These are phyloP conservation scores for Xylariaceae sp. DNA, from an alignment of 2,329 filamentous ascomycete genomes.

Conservation along the genomic window DNA sequence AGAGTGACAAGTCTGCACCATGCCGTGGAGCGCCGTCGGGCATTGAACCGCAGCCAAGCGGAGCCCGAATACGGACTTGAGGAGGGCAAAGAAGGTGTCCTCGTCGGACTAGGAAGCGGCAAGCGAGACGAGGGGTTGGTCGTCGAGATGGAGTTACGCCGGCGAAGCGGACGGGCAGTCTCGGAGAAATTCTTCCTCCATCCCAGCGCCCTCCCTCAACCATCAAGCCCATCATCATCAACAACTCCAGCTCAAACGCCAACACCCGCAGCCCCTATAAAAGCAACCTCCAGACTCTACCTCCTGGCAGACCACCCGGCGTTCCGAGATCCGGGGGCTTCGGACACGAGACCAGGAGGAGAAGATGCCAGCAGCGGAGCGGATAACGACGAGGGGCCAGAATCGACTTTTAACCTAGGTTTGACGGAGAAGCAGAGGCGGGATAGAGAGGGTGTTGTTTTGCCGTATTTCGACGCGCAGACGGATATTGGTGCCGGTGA, in stretches of 20 bases:
- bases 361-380: too few species aligned
- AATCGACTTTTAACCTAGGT: slow-evolving; percentile 79
- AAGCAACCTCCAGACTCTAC: slow-evolving; percentile 36
- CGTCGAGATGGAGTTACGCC: slow-evolving; percentile 78
- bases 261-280: slow-evolving; percentile 17
- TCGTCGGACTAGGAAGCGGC: slow-evolving; percentile 58
- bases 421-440: slow-evolving; percentile 86
- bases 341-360: slow-evolving; percentile 21
- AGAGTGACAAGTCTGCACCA: slow-evolving; percentile 70
- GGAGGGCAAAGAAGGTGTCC: slow-evolving; percentile 72
- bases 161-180: slow-evolving; percentile 76
- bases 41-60: slow-evolving; percentile 68
- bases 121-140: slow-evolving; percentile 55
- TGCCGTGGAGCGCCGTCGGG: slow-evolving; percentile 68
- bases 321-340: slow-evolving; percentile 49
- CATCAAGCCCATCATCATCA: background rate
- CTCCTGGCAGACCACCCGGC: slow-evolving; percentile 74
- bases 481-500: slow-evolving; percentile 73
- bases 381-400: slow-evolving; percentile 44
- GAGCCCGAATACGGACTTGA: slow-evolving; percentile 76
- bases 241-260: slow-evolving; percentile 5
- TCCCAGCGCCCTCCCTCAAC: slow-evolving; percentile 19
- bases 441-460: slow-evolving; percentile 81
- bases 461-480: slow-evolving; percentile 97
- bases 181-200: slow-evolving; percentile 60